Conservation (phyloP, 805 yeast species). For the Ogataea paradorogensis region DNA sequence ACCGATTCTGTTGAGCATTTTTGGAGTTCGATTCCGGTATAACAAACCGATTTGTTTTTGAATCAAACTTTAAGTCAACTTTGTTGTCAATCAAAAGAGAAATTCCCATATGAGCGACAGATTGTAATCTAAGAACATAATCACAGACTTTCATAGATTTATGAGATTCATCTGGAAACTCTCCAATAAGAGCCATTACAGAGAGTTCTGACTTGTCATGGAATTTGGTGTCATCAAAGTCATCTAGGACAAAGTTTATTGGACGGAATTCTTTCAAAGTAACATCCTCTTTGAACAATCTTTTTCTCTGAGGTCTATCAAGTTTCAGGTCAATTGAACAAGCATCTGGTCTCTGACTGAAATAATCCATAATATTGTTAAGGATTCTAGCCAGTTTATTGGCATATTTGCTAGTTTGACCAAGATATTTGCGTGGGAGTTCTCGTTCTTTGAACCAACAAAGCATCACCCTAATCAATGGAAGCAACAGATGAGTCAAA, state of each 20-base stretch:
- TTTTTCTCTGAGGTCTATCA: constrained; percentile 44
- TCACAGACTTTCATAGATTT: constrained; percentile 33
- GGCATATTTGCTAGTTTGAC: constrained; percentile 20
- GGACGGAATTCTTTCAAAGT: constrained; percentile 57
- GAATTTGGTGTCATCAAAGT: constrained; percentile 55
- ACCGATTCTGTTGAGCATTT: neutral
- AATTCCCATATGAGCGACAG: constrained; percentile 35
- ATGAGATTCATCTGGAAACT: constrained; percentile 25
- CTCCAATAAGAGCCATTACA: constrained; percentile 34
- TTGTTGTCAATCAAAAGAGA: constrained; percentile 26
- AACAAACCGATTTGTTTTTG: constrained; percentile 9
- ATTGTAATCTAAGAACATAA: constrained; percentile 31
- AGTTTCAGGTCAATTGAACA: constrained; percentile 8
- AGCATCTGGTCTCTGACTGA: constrained; percentile 12
- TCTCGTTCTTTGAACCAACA: constrained; percentile 58
- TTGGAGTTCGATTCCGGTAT: constrained; percentile 11
- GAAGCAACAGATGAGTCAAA: constrained; percentile 32
- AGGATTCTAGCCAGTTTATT: constrained; percentile 20
- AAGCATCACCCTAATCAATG: constrained; percentile 46
- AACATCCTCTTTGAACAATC: constrained; percentile 65
- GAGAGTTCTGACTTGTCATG: constrained; percentile 34
- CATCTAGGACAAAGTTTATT: constrained; percentile 51
- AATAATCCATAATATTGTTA: constrained; percentile 18
- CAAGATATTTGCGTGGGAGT: constrained; percentile 34
- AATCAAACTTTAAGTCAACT: constrained; percentile 30